Evolutionary conservation across 1,284 basidiomycete genomes (phyloP).

Genomic region (Retiboletus fuscus): DNA sequence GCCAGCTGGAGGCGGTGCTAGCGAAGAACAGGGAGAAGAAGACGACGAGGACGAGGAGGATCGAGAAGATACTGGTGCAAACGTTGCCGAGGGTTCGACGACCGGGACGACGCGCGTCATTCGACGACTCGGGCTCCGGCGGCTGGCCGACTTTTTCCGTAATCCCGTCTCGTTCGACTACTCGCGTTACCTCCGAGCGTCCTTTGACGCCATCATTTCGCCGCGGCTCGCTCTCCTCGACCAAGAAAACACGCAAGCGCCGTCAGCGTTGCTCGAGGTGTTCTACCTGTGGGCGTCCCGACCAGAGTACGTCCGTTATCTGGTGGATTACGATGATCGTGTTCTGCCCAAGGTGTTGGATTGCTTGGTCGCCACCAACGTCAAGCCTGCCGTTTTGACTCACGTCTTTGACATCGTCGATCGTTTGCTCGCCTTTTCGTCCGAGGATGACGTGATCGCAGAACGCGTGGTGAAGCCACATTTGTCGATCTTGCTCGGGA

Average conservation of each 20-base stretch:
- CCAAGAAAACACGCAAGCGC: slow-evolving; percentile 91
- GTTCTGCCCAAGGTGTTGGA: slow-evolving; percentile 81
- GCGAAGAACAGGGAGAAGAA: slow-evolving; percentile 49
- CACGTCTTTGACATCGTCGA: slow-evolving; percentile 92
- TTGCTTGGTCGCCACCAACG: slow-evolving; percentile 84
- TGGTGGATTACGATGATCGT: slow-evolving; percentile 79
- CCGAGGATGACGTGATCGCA: slow-evolving; percentile 62
- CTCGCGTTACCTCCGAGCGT: slow-evolving; percentile 71
- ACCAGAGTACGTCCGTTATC: slow-evolving; percentile 67
- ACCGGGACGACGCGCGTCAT: slow-evolving; percentile 69
- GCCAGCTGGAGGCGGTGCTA: slow-evolving; percentile 36
- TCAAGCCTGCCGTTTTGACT: slow-evolving; percentile 87
- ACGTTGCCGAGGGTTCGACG: slow-evolving; percentile 51
- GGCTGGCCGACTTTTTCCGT: slow-evolving; percentile 90
- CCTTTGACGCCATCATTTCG: slow-evolving; percentile 82
- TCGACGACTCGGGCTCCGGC: slow-evolving; percentile 87
- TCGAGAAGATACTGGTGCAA: slow-evolving; percentile 40
- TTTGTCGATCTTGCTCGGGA: slow-evolving; percentile 80
- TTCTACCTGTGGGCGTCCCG: slow-evolving; percentile 84
- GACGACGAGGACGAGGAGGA: slow-evolving; percentile 53
- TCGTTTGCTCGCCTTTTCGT: slow-evolving; percentile 71
- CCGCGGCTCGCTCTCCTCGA: slow-evolving; percentile 84
- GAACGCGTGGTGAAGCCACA: slow-evolving; percentile 78
- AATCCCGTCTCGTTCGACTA: slow-evolving; percentile 81
- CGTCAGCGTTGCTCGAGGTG: slow-evolving; percentile 90